Base-by-base conservation (phyloP, 1,284 basidiomycete species). In the Erythrobasidium hasegawianum region DNA sequence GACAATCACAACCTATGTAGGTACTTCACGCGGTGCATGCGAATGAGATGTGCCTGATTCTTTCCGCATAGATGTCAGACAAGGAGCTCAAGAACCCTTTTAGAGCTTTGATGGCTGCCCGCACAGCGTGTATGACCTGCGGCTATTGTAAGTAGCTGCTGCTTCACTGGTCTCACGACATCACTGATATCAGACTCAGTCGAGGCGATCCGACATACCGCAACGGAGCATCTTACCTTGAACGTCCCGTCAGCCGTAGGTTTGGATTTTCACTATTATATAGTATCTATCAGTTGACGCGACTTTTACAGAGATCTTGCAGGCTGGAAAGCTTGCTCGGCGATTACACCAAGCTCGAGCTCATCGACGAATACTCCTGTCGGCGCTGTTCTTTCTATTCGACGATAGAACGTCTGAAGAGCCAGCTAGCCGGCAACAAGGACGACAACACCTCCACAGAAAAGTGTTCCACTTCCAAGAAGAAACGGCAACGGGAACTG, bases 141-240 rank as follows among this genome's bases (percentile, higher is more conserved):
- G 88, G 88, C 24, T 92, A 92, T 74, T 89, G 62, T 65, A 16
- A 22, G n/a, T n/a, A n/a, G 56, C 40, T 47, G 40, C 4, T 20
- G 1, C 5, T 40, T 18, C 2, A 33, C 33, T 38, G 11, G 1
- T 7, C 4, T n/a, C 43, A 26, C 10, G 39, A 7, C 10, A 7
- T 9, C 18, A 16, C 18, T 20, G 18, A 26, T 20, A 13, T 47
- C n/a, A 40, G 5, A n/a, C 24, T 11, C 16, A 65, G 62, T 88
- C 1, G 88, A 91, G 73, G 90, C 89, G 1, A 88, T 92, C 55
- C 87, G 90, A 83, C 88, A 91, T 75, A 89, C 89, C 73, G 80
- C 85, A 0, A 87, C 90, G 68, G 88, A 91, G 75, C 90, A 86
- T 72, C 85, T 88, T 83, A 86, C 88, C 73, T 79, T 93, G 22